Evolutionary conservation across 805 yeast genomes (phyloP).

Genomic region (Metschnikowia dekortorum): DNA sequence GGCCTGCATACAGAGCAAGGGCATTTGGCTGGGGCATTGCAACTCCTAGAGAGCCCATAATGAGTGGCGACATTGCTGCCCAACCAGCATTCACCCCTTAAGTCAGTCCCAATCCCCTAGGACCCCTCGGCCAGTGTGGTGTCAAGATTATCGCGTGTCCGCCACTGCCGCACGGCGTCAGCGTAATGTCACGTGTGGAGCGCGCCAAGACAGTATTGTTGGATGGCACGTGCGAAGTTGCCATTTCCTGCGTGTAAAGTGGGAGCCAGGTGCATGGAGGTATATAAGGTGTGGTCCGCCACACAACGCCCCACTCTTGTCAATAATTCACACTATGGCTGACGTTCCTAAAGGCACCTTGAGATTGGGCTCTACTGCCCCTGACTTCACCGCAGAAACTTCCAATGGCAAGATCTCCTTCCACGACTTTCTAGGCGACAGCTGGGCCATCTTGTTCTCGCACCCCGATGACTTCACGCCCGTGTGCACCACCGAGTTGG

Average conservation of each 20-base stretch:
- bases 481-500: conserved; percentile 93
- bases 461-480: conserved; percentile 98
- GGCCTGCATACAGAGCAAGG: background rate
- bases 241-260: conserved; percentile 6
- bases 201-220: background rate
- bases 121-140: background rate
- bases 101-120: too few species aligned
- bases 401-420: conserved; percentile 80
- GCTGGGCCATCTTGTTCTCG: conserved; percentile 85
- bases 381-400: conserved; percentile 80
- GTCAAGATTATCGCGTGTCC: background rate
- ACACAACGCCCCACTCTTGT: background rate
- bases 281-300: background rate
- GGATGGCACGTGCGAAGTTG: conserved; percentile 22
- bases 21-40: too few species aligned
- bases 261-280: background rate
- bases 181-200: background rate
- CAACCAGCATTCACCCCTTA: too few species aligned
- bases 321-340: conserved; percentile 6
- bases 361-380: conserved; percentile 82
- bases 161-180: background rate
- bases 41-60: too few species aligned
- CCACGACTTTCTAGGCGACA: conserved; percentile 81
- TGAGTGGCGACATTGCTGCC: too few species aligned
- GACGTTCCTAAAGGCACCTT: conserved; percentile 23